A percentile compares a stretch with the other conserved stretches of the same genome.
Evolutionary conservation across 192 early-diverging fungal species (phyloP).

Genomic region (Haplosporangium gracile): DNA sequence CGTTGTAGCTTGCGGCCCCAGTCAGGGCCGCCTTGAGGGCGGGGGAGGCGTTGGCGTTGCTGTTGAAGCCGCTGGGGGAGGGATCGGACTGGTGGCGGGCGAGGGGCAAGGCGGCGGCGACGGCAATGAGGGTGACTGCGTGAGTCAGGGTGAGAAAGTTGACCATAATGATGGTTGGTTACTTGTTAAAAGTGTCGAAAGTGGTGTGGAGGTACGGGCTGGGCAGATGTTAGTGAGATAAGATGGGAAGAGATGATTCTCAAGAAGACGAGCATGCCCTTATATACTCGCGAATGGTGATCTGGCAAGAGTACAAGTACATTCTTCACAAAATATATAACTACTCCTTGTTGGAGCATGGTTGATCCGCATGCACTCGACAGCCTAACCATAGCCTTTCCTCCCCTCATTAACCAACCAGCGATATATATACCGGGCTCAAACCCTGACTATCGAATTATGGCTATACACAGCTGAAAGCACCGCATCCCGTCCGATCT

Average conservation of each 20-base stretch:
- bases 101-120: conserved; percentile 4
- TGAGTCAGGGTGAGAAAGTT: conserved; percentile 4
- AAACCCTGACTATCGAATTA: conserved; percentile 5
- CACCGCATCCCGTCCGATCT: neutral
- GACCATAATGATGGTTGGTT: conserved; percentile 16
- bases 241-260: neutral
- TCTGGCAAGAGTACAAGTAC: conserved; percentile 9
- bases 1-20: conserved; percentile 3
- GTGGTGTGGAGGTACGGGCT: neutral
- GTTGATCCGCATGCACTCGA: conserved; percentile 18
- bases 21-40: conserved; percentile 4
- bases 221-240: conserved; percentile 12
- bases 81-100: neutral
- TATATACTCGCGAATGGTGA: conserved; percentile 13
- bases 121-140: conserved; percentile 9
- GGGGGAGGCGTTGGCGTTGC: conserved; percentile 14
- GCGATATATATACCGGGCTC: neutral
- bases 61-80: conserved; percentile 13
- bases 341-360: conserved; percentile 12
- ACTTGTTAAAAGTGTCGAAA: conserved; percentile 12
- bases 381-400: neutral
- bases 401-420: neutral
- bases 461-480: neutral
- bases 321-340: conserved; percentile 9
- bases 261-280: conserved; percentile 6